Conservation (phyloP, 2,329 filamentous ascomycete genomes). For the Penicillium sp. region DNA sequence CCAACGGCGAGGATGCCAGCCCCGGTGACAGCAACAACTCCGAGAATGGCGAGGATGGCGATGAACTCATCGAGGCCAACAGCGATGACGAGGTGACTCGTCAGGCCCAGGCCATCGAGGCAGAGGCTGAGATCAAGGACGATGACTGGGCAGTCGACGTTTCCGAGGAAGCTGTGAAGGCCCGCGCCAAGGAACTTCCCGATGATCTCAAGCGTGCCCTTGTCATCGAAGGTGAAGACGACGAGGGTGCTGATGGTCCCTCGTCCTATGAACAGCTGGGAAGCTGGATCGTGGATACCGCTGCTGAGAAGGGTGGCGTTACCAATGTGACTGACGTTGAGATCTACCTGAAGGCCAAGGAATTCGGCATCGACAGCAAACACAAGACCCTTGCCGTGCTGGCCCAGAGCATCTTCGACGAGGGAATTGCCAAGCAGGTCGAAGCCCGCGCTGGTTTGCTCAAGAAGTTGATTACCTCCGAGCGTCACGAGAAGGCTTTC, state of each 20-base stretch:
- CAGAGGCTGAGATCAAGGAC: slow-evolving; percentile 67
- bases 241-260: slow-evolving; percentile 75
- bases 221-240: slow-evolving; percentile 73
- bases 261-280: slow-evolving; percentile 86
- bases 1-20: slow-evolving; percentile 57
- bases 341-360: slow-evolving; percentile 95
- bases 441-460: slow-evolving; percentile 78
- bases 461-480: slow-evolving; percentile 86
- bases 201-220: slow-evolving; percentile 91
- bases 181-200: slow-evolving; percentile 88
- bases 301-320: slow-evolving; percentile 66
- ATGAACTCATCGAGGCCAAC: slow-evolving; percentile 63
- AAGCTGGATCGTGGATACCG: slow-evolving; percentile 80
- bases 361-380: slow-evolving; percentile 90
- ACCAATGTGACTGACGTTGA: slow-evolving; percentile 80
- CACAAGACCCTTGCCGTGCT: slow-evolving; percentile 89
- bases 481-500: slow-evolving; percentile 92
- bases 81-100: slow-evolving; percentile 92
- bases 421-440: slow-evolving; percentile 85
- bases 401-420: slow-evolving; percentile 88
- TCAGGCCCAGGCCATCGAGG: slow-evolving; percentile 69
- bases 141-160: slow-evolving; percentile 96
- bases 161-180: slow-evolving; percentile 90
- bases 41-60: slow-evolving; percentile 61
- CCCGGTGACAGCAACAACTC: slow-evolving; percentile 64